Conservation (phyloP, 2,329 filamentous ascomycete genomes). For the Fusarium veterinarium region DNA sequence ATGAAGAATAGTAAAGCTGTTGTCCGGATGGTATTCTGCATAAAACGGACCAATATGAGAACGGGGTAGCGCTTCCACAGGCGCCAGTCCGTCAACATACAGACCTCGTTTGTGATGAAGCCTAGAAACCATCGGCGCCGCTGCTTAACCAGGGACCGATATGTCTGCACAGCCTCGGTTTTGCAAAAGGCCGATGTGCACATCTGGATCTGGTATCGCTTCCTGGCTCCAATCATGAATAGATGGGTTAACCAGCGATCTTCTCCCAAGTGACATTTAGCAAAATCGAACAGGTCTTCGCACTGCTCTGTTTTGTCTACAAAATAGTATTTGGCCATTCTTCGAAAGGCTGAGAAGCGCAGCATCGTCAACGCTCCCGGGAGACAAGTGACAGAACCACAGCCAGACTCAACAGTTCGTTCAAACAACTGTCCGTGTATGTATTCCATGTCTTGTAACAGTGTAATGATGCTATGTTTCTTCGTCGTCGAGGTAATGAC, state of each 20-base stretch:
- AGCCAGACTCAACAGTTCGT: conserved; percentile 92
- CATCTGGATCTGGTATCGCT: conserved; percentile 96
- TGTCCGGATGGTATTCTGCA: conserved; percentile 96
- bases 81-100: conserved; percentile 95
- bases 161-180: conserved; percentile 94
- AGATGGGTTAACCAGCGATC: conserved; percentile 97
- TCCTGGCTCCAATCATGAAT: conserved; percentile 97
- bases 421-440: conserved; percentile 97
- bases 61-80: conserved; percentile 93
- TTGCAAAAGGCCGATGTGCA: conserved; percentile 98
- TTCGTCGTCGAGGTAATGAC: conserved; percentile 95
- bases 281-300: conserved; percentile 95
- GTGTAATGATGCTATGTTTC: conserved; percentile 87
- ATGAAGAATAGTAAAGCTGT: conserved; percentile 95
- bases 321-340: conserved; percentile 99
- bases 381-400: conserved; percentile 92
- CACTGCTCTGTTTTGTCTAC: conserved; percentile 96
- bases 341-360: conserved; percentile 93
- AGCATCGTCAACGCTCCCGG: conserved; percentile 96
- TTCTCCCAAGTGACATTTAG: conserved; percentile 94
- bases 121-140: conserved; percentile 95
- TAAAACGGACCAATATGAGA: conserved; percentile 86
- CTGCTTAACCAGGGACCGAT: conserved; percentile 88
- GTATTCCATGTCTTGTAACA: conserved; percentile 98
- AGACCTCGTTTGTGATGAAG: conserved; percentile 97